These are phyloP conservation scores for Lactarius sp. DNA, from an alignment of 768 basidiomycete species.

Conservation along the genomic window DNA sequence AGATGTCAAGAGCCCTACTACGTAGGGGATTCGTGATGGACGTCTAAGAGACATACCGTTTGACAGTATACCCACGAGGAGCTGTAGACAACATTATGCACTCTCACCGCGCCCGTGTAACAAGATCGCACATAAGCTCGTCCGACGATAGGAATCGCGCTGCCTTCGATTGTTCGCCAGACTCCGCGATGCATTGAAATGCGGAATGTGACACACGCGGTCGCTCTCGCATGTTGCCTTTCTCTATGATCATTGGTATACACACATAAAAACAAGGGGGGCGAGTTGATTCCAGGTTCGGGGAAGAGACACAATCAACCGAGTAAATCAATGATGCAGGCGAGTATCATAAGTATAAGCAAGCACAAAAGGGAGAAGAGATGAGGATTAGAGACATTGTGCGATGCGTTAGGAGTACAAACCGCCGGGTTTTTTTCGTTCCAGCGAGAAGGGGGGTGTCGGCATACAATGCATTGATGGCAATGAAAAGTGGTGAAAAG, in stretches of 20 bases:
- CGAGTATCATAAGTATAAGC: constrained; percentile 26
- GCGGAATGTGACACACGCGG: not conserved
- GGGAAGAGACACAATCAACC: constrained; percentile 18
- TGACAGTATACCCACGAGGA: not conserved
- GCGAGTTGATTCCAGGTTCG: constrained; percentile 17
- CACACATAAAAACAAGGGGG: constrained; percentile 20
- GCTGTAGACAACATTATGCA: no score
- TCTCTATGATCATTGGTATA: constrained; percentile 21
- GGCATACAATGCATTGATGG: constrained; percentile 19
- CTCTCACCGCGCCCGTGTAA: not conserved
- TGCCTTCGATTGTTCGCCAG: not conserved
- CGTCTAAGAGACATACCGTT: not conserved
- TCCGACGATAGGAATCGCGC: not conserved
- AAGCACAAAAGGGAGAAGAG: constrained; percentile 16
- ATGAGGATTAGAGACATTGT: constrained; percentile 20
- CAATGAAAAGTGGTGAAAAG: constrained; percentile 4
- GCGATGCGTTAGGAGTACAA: constrained; percentile 24
- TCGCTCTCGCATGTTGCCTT: constrained; percentile 18
- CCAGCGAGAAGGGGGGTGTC: constrained; percentile 18
- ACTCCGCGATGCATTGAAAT: not conserved
- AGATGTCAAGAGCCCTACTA: not conserved
- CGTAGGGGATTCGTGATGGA: not conserved
- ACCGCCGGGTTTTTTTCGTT: constrained; percentile 16
- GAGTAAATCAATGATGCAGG: constrained; percentile 14
- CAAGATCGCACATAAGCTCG: not conserved